These are phyloP conservation scores for Coemansia sp. DNA, from an alignment of 192 early-diverging fungal species.

Conservation along the genomic window DNA sequence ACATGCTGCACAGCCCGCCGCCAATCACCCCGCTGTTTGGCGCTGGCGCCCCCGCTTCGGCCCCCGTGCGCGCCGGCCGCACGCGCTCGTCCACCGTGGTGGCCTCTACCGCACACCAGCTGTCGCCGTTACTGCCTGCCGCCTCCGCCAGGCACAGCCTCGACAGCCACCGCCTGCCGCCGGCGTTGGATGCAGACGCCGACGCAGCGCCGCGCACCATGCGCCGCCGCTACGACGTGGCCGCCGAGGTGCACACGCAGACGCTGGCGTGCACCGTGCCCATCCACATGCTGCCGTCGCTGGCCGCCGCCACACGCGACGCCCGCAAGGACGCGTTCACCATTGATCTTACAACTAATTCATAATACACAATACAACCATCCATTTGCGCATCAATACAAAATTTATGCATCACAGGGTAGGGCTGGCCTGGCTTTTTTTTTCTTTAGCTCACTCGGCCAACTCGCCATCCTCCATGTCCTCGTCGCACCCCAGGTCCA, in stretches of 20 bases:
- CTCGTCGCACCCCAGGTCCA: conserved; percentile 44
- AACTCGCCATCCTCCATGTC: conserved; percentile 47
- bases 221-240: conserved; percentile 37
- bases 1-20: too few relatives aligned
- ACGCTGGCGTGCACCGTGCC: conserved; percentile 45
- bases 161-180: not conserved
- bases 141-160: not conserved
- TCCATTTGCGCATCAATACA: too few relatives aligned
- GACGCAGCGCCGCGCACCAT: conserved; percentile 13
- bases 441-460: conserved; percentile 27
- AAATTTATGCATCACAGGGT: too few relatives aligned
- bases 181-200: not conserved
- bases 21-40: conserved; percentile 3
- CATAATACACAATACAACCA: too few relatives aligned
- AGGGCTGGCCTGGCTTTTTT: too few relatives aligned
- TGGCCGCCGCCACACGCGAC: conserved; percentile 6
- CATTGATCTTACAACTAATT: conserved; percentile 18
- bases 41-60: not conserved
- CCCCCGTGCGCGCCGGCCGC: conserved; percentile 1
- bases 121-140: not conserved
- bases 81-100: conserved; percentile 17
- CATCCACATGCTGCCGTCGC: conserved; percentile 46
- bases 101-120: conserved; percentile 4
- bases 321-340: conserved; percentile 24
- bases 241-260: conserved; percentile 15